Base-by-base conservation (phyloP, 1,284 basidiomycete species). In the Apiotrichum sp. region DNA sequence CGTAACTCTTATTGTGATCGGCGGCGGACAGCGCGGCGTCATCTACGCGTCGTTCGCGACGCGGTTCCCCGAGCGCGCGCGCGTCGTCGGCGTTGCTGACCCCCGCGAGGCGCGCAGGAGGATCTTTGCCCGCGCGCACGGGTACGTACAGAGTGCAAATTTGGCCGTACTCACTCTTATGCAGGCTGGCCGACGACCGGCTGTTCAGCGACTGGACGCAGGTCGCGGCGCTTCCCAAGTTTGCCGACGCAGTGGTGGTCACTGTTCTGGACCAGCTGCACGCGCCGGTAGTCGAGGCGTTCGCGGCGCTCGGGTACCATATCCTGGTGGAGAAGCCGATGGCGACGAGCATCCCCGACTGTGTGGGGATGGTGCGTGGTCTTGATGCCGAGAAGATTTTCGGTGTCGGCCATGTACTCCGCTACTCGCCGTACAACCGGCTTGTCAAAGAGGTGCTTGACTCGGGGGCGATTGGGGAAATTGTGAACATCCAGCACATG, bases 301-400 rank as follows among this genome's bases (percentile, higher is more conserved):
- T 90, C 72, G 84, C 85, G 1, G 80, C 79, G 53, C 86, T 88
- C 66, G 88, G 88, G 1, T 92, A 91, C 69, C 84, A 90, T 67
- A 87, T 93, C 55, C 79, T 93, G 33, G 90, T 89, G 70, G 89
- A 93, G 80, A 93, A 92, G 71, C 89, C 89, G 0, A 89, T 93
- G 86, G 87, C 88, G 1, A 90, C 87, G 2, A 81, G 71, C 52
- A 67, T 87, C 40, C 78, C 80, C 50, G 87, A 89, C 60, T 88
- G 89, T 60, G 72, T 91, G 50, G 79, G 77, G 68, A 91, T 92
- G 79, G 84, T 88, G 58, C 78, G 78, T 45, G 86, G 84, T 0
- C 80, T 91, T 31, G 82, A 82, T 69, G 80, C 83, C 36, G 22
- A 22, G 22, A 22, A 22, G 22, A 85, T 92, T 59, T 92, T 91